These are phyloP conservation scores for Scutellospora calospora DNA, from an alignment of 371 early-diverging fungal species.

Conservation along the genomic window DNA sequence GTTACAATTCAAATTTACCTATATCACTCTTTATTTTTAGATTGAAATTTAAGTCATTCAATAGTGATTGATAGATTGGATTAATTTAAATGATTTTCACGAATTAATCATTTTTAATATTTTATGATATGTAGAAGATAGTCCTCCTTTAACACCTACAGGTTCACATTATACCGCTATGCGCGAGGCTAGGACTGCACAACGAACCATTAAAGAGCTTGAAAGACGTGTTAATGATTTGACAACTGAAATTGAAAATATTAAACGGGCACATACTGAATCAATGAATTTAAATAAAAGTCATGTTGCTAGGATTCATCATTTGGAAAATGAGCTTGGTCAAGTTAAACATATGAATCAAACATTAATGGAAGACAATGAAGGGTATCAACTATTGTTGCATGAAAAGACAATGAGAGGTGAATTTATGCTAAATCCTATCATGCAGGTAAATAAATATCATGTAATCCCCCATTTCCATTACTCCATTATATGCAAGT, in stretches of 20 bases:
- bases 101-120: neutral
- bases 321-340: conserved; percentile 64
- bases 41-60: too few species aligned
- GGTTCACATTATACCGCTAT: neutral
- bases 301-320: conserved; percentile 17
- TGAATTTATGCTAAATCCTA: conserved; percentile 59
- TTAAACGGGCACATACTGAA: conserved; percentile 22
- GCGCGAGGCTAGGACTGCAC: conserved; percentile 28
- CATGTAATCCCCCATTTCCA: neutral
- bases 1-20: neutral
- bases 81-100: neutral
- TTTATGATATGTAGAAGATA: conserved; percentile 3
- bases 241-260: conserved; percentile 1
- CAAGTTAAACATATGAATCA: conserved; percentile 75
- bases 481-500: too few species aligned
- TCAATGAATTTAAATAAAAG: conserved; percentile 3
- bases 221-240: conserved; percentile 32
- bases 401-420: conserved; percentile 86
- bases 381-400: conserved; percentile 82
- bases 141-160: too few species aligned
- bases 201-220: conserved; percentile 28
- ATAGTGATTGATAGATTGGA: too few species aligned
- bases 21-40: neutral
- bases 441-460: conserved; percentile 51
- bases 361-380: conserved; percentile 84